Base-by-base conservation (phyloP, 2,329 filamentous ascomycete species). In the Fusarium sp. region DNA sequence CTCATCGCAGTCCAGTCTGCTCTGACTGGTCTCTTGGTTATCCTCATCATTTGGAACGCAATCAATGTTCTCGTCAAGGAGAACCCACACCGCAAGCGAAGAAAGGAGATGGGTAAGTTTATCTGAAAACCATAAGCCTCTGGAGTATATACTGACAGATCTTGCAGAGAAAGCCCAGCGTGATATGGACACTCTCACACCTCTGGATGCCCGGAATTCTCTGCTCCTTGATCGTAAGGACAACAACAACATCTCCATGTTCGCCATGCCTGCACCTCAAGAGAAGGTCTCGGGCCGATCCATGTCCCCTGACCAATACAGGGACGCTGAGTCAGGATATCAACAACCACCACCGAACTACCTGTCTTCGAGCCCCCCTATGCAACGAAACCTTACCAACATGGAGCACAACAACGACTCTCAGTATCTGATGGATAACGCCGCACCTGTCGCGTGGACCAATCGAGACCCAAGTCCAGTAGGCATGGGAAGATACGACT, bases 1-100 rank as follows among this genome's bases (percentile, higher is more conserved):
- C 88, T 99, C 67, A 96, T 98, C 75, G 94, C 92, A n/a, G 88
- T 98, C 10, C 96, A 99, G 83, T 94, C 94, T 1, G 89, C 92
- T 1, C 85, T 99, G 75, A 97, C 95, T 11, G 95, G 89, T 70
- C 83, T 94, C 30, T 87, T 99, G 64, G 95, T 94, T 8, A 93
- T 98, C 58, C 87, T 98, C 36, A 97, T 99, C 77, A 89, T 89
- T 17, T 93, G 95, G 85, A 98, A 98, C 80, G 94, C 94, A 52
- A 90, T 98, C 79, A 93, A 94, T 77, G 89, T 91, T 59, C 95
- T 92, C 84, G 91, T 91, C 88, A 93, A 93, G 81, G 90, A 95
- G 84, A 98, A 98, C 85, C 95, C 96, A 8, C 96, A 98, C 83
- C 91, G 93, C 74, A 92, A 92, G 87, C 91, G 92, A 79, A 92